A percentile compares a stretch with the other conserved stretches of the same genome.
phyloP scores from a whole-genome alignment of 495 filamentous ascomycete species.

The Ramalina peruviana region DNA sequence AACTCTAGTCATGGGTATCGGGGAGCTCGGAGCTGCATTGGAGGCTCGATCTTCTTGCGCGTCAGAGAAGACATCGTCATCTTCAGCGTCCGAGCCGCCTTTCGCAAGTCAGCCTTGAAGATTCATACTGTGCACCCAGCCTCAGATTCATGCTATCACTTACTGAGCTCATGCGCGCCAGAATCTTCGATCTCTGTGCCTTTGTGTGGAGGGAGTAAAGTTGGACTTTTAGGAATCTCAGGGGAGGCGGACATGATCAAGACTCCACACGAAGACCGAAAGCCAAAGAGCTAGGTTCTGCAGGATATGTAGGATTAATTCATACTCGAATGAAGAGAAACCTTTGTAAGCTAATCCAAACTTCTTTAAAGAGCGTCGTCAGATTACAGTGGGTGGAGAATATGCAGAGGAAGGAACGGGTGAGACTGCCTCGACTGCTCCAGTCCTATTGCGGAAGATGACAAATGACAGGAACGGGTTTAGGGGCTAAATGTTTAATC shows the following conservation, averaged over 20 bases:
- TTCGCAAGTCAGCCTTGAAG: neutral
- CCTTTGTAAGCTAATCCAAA: too few species aligned
- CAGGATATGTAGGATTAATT: too few species aligned
- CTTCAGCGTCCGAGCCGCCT: slow-evolving; percentile 55
- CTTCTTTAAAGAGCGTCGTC: too few species aligned
- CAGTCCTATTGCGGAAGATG: too few species aligned
- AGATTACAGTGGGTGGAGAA: neutral
- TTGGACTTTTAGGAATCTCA: slow-evolving; percentile 7
- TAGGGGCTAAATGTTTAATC: too few species aligned
- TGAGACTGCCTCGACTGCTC: neutral
- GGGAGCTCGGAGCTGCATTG: slow-evolving; percentile 30
- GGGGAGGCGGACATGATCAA: neutral
- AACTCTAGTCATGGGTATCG: slow-evolving; percentile 47
- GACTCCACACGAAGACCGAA: too few species aligned
- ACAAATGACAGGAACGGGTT: too few species aligned
- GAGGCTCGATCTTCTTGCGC: slow-evolving; percentile 52
- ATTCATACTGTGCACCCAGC: neutral
- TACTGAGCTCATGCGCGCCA: slow-evolving; percentile 74
- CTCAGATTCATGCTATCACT: slow-evolving; percentile 8
- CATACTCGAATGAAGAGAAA: too few species aligned
- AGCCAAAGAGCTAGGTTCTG: too few species aligned
- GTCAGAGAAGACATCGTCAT: slow-evolving; percentile 89
- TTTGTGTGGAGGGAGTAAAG: slow-evolving; percentile 52
- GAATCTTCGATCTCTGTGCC: slow-evolving; percentile 56
- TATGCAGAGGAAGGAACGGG: neutral